phyloP scores from a whole-genome alignment of 768 basidiomycete species.

The Boletellus sp. region DNA sequence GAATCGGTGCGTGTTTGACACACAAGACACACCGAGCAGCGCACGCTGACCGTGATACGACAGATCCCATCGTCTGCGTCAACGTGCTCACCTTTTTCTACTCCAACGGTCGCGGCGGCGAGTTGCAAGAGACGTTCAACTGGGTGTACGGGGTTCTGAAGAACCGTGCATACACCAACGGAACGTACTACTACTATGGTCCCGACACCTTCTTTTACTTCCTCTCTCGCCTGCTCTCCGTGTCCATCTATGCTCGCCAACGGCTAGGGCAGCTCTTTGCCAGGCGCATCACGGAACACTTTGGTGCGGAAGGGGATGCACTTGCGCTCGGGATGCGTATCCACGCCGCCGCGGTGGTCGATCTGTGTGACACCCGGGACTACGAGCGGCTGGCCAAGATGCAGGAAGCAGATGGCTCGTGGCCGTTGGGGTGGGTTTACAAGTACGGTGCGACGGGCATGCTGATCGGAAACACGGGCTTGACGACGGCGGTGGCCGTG shows the following conservation, averaged over 20 bases:
- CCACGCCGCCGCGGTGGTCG: conserved; percentile 8
- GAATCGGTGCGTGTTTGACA: conserved; percentile 14
- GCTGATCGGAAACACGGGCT: conserved; percentile 15
- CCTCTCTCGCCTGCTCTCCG: conserved; percentile 19
- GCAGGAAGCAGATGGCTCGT: conserved; percentile 21
- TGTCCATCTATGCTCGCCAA: conserved; percentile 15
- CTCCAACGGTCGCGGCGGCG: conserved; percentile 15
- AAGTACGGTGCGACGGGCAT: conserved; percentile 2
- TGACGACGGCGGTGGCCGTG: conserved; percentile 22
- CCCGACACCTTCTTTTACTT: conserved; percentile 20
- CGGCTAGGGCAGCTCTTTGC: conserved; percentile 12
- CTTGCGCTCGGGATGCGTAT: conserved; percentile 20
- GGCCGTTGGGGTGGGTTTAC: conserved; percentile 22
- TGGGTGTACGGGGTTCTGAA: conserved; percentile 20
- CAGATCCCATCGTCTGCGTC: conserved; percentile 19
- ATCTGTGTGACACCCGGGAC: conserved; percentile 12
- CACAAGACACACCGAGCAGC: too few relatives aligned
- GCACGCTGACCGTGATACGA: background rate
- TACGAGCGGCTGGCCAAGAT: conserved; percentile 15
- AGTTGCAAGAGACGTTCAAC: conserved; percentile 20
- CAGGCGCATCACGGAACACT: conserved; percentile 13
- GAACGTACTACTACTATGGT: conserved; percentile 18
- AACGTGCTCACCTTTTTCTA: conserved; percentile 22
- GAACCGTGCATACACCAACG: conserved; percentile 20
- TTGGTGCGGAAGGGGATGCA: conserved; percentile 17